Base-by-base conservation (phyloP, 495 filamentous ascomycete genomes). In the Platismatia glauca region DNA sequence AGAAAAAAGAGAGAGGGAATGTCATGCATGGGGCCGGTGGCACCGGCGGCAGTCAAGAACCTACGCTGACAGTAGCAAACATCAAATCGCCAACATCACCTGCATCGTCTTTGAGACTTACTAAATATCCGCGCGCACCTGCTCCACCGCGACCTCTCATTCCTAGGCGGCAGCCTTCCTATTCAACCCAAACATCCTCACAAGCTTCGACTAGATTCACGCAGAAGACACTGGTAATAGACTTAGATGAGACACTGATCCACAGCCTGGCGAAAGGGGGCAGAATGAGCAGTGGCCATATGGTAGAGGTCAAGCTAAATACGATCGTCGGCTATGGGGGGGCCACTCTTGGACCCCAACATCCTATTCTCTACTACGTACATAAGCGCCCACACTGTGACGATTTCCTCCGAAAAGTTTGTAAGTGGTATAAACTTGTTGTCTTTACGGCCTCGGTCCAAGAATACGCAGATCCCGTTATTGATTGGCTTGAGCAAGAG, bases 381-480 rank as follows among this genome's bases (percentile, higher is more conserved):
- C 95, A 97, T 76, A 97, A 97, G 76, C 84, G 94, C 61, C 94
- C 94, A 37, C 84, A 95, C 70, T 97, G 95, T 75, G 93, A 98
- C 73, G 94, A 97, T 63, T 98, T 98, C 70, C 75, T 98, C 68
- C 85, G 91, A 73, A 91, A 95, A 82, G 84, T 93, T 56, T 90
- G 85, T 79, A 94, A 94, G 78, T 98, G 94, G 94, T 98, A 95
- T 73, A 97, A 96, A 72, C 80, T 97, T n/a, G 87, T 98, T 59
- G 77, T 96, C 57, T 98, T 98, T 74, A 98, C 94, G 9, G 94
- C 94, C 13, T 95, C 89, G 46, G 95, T 98, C 35, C 94, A 98
- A 72, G 94, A 98, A 72, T 98, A 98, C 70, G 94, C 94, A 63
- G 94, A 98, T 75, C 94, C 94, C 13, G 94, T 98, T 46, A 97